Base-by-base conservation (phyloP, 2,329 filamentous ascomycete species). In the Paraphaeosphaeria minitans region DNA sequence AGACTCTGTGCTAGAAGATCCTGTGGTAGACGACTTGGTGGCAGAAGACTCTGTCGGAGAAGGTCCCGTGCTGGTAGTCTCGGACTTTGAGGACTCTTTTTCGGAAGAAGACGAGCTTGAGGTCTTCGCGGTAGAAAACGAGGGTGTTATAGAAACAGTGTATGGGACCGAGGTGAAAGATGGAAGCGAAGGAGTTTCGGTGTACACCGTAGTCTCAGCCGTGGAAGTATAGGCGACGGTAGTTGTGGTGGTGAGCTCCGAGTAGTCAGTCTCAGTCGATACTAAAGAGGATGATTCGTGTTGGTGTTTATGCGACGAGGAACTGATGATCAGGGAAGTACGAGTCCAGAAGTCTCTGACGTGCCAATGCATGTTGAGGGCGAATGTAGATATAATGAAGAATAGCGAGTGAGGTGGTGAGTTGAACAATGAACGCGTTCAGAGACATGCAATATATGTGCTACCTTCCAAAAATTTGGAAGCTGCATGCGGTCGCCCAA, bases 401-500 rank as follows among this genome's bases (percentile, higher is more conserved):
- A 12, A 19, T 39, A 57, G 37, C 46, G 45, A 49, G 42, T 33
- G 16, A 35, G 31, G 42, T 41, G 21, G 37, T 43, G 53, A 10
- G 41, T 12, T 22, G n/a, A 21, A 27, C 10, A 14, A 54, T 49
- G 56, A 49, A 16, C 57, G 56, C 55, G 54, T 51, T 22, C 61
- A 39, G 56, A 49, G 10, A 31, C 33, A 39, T 46, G 39, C 51
- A 29, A 57, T 60, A 60, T 66, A 63, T 64, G 56, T 39, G 14
- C 27, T 21, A 27, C 4, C 37, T 29, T 48, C 48, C 29, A 12
- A 16, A 33, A 45, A 56, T 19, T 22, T 33, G 19, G 27, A 48
- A 31, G 39, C 66, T 64, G 67, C 66, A 69, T 71, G 67, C 67
- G 57, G 64, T 50, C 19, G 24, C 21, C 10, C 61, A 41, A 63